Evolutionary conservation across 768 basidiomycete genomes (phyloP).

Genomic region (Lepiota venenata): DNA sequence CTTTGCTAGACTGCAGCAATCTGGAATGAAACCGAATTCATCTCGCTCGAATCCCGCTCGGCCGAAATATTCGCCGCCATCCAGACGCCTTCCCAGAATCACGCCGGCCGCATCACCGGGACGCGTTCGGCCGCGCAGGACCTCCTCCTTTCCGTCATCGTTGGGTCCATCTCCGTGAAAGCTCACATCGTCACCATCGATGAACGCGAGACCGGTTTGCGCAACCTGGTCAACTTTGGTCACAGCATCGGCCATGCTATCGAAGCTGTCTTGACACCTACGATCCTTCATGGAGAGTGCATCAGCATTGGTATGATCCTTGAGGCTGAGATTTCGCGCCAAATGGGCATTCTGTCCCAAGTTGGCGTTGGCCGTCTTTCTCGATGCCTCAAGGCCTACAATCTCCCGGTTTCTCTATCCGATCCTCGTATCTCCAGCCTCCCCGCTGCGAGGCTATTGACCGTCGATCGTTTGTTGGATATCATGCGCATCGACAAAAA

Average conservation of each 20-base stretch:
- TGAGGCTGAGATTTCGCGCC: conserved; percentile 91
- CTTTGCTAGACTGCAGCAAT: conserved; percentile 91
- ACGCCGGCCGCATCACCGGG: conserved; percentile 51
- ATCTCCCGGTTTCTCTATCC: conserved; percentile 77
- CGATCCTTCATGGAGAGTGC: conserved; percentile 95
- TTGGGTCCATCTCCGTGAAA: conserved; percentile 92
- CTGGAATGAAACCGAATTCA: conserved; percentile 91
- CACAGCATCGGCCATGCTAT: conserved; percentile 99
- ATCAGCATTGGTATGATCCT: conserved; percentile 95
- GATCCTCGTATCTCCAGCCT: conserved; percentile 77
- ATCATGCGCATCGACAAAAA: conserved; percentile 98
- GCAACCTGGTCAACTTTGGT: conserved; percentile 98
- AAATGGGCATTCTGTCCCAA: conserved; percentile 84
- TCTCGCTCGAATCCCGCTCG: conserved; percentile 80
- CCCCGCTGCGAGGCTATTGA: conserved; percentile 67
- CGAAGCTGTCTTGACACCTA: conserved; percentile 92
- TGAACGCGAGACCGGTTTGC: conserved; percentile 93
- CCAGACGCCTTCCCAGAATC: conserved; percentile 59
- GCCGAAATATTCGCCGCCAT: conserved; percentile 87
- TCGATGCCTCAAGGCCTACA: conserved; percentile 86
- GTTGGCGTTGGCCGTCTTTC: conserved; percentile 90
- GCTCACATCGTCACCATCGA: conserved; percentile 96
- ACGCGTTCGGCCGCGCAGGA: conserved; percentile 76
- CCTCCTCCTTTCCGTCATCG: conserved; percentile 87
- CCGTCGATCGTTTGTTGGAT: conserved; percentile 80